Evolutionary conservation across 2,329 filamentous ascomycete genomes (phyloP).

Genomic region (Fusarium sp.): DNA sequence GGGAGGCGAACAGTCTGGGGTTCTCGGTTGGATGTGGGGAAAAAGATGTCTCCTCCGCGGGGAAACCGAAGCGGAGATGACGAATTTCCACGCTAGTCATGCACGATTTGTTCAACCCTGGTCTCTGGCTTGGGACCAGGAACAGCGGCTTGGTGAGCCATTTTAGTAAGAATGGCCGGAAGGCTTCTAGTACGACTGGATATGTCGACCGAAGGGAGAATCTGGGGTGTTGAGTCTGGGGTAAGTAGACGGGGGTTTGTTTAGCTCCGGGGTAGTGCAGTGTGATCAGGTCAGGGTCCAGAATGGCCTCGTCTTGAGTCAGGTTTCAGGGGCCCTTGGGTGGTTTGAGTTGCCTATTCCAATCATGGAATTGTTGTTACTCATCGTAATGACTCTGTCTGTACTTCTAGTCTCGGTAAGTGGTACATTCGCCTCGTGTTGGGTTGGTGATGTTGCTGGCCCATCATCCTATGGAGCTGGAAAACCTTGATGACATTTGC

Average conservation of each 20-base stretch:
- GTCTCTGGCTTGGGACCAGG: slow-evolving; percentile 8
- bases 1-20: slow-evolving; percentile 15
- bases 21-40: slow-evolving; percentile 11
- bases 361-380: background rate
- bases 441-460: background rate
- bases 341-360: background rate
- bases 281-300: background rate
- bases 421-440: background rate
- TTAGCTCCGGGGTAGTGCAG: background rate
- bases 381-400: background rate
- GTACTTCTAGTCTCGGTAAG: background rate
- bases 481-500: background rate
- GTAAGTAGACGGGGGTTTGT: background rate
- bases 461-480: background rate
- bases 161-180: background rate
- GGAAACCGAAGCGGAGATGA: slow-evolving; percentile 9
- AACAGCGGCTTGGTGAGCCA: slow-evolving; percentile 1
- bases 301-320: background rate
- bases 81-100: slow-evolving; percentile 23
- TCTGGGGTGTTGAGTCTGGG: background rate
- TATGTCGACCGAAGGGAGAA: background rate
- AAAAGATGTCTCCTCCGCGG: background rate
- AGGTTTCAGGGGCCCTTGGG: background rate
- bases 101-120: slow-evolving; percentile 38
- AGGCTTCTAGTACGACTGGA: background rate